Evolutionary conservation across 345 rosid genomes (phyloP).

Genomic region (Raphanus sativus): DNA sequence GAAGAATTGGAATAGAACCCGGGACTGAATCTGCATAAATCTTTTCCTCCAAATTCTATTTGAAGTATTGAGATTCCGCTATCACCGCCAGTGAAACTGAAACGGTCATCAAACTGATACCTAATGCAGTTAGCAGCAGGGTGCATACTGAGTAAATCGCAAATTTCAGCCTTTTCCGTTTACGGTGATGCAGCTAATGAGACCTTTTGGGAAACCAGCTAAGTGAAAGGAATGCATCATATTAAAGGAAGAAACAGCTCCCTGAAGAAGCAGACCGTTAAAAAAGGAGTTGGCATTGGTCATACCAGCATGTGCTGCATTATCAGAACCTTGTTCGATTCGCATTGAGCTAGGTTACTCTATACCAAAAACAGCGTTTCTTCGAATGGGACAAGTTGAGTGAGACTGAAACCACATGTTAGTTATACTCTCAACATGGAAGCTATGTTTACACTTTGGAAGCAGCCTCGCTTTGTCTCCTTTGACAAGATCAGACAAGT

Average conservation of each 20-base stretch:
- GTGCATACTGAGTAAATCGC: slow-evolving; percentile 99
- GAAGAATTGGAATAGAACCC: no score
- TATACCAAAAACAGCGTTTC: no score
- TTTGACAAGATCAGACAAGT: no score
- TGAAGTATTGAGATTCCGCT: slow-evolving; percentile 92
- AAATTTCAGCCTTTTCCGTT: slow-evolving; percentile 89
- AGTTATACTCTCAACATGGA: no score
- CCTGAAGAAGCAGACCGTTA: slow-evolving; percentile 44
- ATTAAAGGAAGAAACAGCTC: slow-evolving; percentile 94
- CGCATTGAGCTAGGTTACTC: no score
- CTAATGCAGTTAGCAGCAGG: no score
- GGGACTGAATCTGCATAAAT: slow-evolving; percentile 40
- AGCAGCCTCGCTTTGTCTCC: no score
- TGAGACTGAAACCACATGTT: no score
- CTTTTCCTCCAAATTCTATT: slow-evolving; percentile 98
- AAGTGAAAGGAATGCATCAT: slow-evolving; percentile 98
- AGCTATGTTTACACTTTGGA: no score
- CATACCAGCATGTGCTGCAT: no score
- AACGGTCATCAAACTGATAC: not conserved
- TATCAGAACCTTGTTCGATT: no score
- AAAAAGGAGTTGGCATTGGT: not conserved
- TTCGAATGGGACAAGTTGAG: no score
- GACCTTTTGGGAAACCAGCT: slow-evolving; percentile 96
- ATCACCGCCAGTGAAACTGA: slow-evolving; percentile 96
- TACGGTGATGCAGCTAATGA: slow-evolving; percentile 72